Evolutionary conservation across 257 asterid genomes (phyloP).

Genomic region (Nicotiana paniculata): DNA sequence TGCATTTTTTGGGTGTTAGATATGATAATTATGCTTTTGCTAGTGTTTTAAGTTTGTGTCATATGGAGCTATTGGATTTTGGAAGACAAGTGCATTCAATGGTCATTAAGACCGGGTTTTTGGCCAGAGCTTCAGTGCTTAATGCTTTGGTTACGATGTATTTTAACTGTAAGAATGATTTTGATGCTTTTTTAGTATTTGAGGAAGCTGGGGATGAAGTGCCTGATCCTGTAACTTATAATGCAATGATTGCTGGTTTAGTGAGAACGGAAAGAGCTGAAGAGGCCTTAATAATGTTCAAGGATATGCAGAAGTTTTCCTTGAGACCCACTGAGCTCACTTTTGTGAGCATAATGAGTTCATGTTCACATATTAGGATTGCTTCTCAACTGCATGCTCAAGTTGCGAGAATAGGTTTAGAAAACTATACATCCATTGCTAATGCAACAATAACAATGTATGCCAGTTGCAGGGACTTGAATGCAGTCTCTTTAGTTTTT

Average conservation of each 20-base stretch:
- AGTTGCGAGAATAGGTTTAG: conserved; percentile 47
- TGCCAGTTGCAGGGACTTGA: conserved; percentile 41
- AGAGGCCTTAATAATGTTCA: conserved; percentile 53
- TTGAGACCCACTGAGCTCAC: conserved; percentile 63
- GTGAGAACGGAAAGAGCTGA: conserved; percentile 44
- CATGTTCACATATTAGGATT: conserved; percentile 26
- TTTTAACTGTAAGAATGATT: conserved; percentile 34
- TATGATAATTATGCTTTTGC: conserved; percentile 73
- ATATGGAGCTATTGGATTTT: conserved; percentile 34
- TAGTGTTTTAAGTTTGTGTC: conserved; percentile 61
- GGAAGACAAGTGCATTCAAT: conserved; percentile 69
- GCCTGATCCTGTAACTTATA: conserved; percentile 57
- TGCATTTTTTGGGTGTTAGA: conserved; percentile 51
- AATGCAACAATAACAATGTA: conserved; percentile 85
- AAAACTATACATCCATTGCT: conserved; percentile 43
- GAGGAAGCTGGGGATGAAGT: conserved; percentile 39
- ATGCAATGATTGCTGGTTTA: conserved; percentile 61
- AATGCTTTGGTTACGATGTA: conserved; percentile 77
- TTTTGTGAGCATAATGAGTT: conserved; percentile 64
- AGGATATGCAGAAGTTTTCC: conserved; percentile 41
- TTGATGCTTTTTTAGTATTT: conserved; percentile 49
- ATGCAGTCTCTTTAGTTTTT: conserved; percentile 44
- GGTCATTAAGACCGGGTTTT: conserved; percentile 54
- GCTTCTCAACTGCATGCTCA: conserved; percentile 58
- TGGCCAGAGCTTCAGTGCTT: conserved; percentile 51